These are phyloP conservation scores for Lichtheimia hyalospora DNA, from an alignment of 371 early-diverging fungal species.

Conservation along the genomic window DNA sequence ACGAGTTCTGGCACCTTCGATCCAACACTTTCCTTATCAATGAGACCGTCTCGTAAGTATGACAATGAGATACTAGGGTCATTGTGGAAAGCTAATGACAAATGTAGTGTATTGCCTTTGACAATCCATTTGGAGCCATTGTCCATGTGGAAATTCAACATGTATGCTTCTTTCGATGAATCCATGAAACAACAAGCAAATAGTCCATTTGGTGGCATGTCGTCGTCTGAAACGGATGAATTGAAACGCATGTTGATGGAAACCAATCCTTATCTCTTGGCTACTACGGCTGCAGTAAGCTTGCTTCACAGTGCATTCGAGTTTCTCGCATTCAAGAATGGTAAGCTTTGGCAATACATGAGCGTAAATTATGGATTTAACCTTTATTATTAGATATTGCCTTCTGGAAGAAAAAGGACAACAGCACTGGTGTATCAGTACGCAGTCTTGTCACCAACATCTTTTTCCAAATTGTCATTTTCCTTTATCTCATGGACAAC, in stretches of 20 bases:
- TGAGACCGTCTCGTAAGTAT: slow-evolving; percentile 61
- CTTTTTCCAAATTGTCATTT: slow-evolving; percentile 83
- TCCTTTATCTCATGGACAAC: slow-evolving; percentile 90
- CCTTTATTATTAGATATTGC: slow-evolving; percentile 71
- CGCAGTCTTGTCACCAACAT: slow-evolving; percentile 83
- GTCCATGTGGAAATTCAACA: slow-evolving; percentile 75
- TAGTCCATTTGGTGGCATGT: slow-evolving; percentile 70
- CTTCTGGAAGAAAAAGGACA: slow-evolving; percentile 87
- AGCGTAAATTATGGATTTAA: too few species aligned
- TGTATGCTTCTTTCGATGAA: slow-evolving; percentile 56
- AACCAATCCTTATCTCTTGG: slow-evolving; percentile 84
- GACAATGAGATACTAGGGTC: neutral
- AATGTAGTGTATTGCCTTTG: slow-evolving; percentile 61
- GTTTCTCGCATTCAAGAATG: slow-evolving; percentile 94
- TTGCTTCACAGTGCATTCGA: slow-evolving; percentile 88
- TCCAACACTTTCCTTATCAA: slow-evolving; percentile 76
- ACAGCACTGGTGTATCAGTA: slow-evolving; percentile 84
- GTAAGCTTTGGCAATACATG: slow-evolving; percentile 30
- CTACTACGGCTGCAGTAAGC: slow-evolving; percentile 77
- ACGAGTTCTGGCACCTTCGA: slow-evolving; percentile 89
- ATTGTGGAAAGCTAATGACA: slow-evolving; percentile 1
- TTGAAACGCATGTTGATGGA: slow-evolving; percentile 85
- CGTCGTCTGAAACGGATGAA: slow-evolving; percentile 62
- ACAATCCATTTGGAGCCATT: slow-evolving; percentile 68
- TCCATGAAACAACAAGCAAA: slow-evolving; percentile 66